A percentile compares a stretch with the other conserved stretches of the same genome.
Evolutionary conservation across 2,329 filamentous ascomycete genomes (phyloP).

Genomic region (Trichoderma gracile): DNA sequence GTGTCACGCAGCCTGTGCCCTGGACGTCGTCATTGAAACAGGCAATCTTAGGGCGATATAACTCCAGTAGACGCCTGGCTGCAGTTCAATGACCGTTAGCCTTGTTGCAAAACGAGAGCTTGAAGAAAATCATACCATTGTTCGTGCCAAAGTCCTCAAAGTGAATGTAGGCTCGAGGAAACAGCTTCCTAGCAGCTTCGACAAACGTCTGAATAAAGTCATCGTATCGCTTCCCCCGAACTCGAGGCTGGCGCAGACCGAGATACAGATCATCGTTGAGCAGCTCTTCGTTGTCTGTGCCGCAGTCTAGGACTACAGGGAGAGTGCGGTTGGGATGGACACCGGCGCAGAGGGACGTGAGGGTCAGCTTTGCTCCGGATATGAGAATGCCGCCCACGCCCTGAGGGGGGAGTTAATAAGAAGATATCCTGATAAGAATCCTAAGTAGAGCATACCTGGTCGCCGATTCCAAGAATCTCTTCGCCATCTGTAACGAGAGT

Average conservation of each 20-base stretch:
- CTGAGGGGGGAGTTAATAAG: constrained; percentile 21
- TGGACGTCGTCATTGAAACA: constrained; percentile 94
- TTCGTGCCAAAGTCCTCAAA: constrained; percentile 84
- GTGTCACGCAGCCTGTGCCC: constrained; percentile 82
- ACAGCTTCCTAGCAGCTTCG: constrained; percentile 64
- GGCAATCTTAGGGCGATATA: constrained; percentile 69
- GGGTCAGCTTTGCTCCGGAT: constrained; percentile 76
- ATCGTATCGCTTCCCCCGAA: constrained; percentile 72
- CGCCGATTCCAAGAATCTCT: constrained; percentile 83
- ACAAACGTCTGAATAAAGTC: constrained; percentile 76
- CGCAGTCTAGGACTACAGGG: constrained; percentile 81
- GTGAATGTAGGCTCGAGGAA: constrained; percentile 80
- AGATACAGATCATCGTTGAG: constrained; percentile 78
- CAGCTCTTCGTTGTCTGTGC: constrained; percentile 76
- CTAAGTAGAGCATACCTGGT: constrained; percentile 56
- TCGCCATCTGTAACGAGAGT: constrained; percentile 49
- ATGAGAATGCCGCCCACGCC: constrained; percentile 84
- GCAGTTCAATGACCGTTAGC: background rate
- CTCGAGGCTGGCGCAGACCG: constrained; percentile 66
- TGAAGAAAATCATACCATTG: constrained; percentile 55
- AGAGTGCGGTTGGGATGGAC: constrained; percentile 77
- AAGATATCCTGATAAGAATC: rapidly evolving
- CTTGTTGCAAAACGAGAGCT: background rate
- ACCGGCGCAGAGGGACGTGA: constrained; percentile 84
- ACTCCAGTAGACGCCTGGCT: constrained; percentile 73